Conservation (phyloP, 257 asterid species). For the Echites panduratus region DNA sequence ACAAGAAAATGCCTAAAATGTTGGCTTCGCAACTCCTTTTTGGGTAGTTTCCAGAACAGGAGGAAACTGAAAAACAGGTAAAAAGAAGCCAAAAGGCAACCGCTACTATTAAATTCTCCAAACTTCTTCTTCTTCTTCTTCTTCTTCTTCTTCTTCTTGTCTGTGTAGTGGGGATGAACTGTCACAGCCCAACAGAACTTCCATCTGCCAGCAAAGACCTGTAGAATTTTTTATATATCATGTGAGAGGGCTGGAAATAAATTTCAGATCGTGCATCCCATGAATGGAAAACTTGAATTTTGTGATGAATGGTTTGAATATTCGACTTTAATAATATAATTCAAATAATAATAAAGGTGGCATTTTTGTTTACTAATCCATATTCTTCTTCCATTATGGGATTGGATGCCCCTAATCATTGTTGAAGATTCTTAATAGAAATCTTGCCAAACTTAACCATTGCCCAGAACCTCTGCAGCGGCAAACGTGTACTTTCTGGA, state of each 20-base stretch:
- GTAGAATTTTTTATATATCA: neutral
- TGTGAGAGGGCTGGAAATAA: constrained; percentile 9
- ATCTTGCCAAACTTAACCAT: neutral
- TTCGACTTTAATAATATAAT: too few relatives aligned
- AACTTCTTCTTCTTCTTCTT: constrained; percentile 7
- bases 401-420: neutral
- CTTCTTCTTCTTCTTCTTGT: constrained; percentile 6
- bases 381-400: neutral
- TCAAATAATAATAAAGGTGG: too few relatives aligned
- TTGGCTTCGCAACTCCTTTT: neutral
- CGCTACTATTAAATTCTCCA: constrained; percentile 7
- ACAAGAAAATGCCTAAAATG: neutral
- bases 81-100: neutral
- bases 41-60: neutral
- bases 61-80: neutral
- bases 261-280: constrained; percentile 19
- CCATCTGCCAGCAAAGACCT: constrained; percentile 11
- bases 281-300: neutral
- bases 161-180: neutral
- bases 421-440: neutral
- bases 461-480: neutral
- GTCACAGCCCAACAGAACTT: constrained; percentile 4
- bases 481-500: too few relatives aligned
- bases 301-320: neutral
- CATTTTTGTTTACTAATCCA: neutral